A percentile compares a stretch with the other conserved stretches of the same genome.
Conservation (phyloP, 2,329 filamentous ascomycete species). For the Calonectria henricotiae region DNA sequence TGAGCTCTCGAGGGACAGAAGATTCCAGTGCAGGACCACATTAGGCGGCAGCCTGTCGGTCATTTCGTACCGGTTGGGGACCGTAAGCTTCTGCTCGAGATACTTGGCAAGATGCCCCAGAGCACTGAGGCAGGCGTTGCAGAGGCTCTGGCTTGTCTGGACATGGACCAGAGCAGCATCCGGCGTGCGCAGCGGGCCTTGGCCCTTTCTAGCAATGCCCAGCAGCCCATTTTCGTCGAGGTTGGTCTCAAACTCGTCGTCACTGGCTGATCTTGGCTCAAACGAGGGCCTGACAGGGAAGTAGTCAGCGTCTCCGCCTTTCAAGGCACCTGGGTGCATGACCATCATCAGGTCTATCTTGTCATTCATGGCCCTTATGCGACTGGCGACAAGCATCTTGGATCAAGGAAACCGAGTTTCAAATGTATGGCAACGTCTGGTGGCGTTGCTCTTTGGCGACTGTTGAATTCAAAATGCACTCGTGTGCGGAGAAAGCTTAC, state of each 20-base stretch:
- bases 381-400: constrained; percentile 11
- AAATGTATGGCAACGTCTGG: neutral
- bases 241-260: constrained; percentile 7
- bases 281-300: constrained; percentile 7
- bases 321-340: neutral
- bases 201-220: neutral
- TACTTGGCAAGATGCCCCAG: neutral
- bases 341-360: constrained; percentile 21
- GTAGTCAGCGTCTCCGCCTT: neutral
- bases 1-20: neutral
- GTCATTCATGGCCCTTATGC: constrained; percentile 8
- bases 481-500: too few species aligned
- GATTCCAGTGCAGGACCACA: constrained; percentile 13
- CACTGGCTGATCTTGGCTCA: neutral
- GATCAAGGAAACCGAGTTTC: neutral
- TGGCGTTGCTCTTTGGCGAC: neutral
- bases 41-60: constrained; percentile 2
- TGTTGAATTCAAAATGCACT: too few species aligned
- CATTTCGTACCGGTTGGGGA: neutral
- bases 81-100: neutral
- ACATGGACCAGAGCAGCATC: neutral
- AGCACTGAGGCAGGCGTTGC: constrained; percentile 17
- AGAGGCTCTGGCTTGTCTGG: neutral
- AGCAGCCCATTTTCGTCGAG: neutral
- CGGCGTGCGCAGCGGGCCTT: neutral